Conservation (phyloP, 2,329 filamentous ascomycete species). For the Penicillium sp. region DNA sequence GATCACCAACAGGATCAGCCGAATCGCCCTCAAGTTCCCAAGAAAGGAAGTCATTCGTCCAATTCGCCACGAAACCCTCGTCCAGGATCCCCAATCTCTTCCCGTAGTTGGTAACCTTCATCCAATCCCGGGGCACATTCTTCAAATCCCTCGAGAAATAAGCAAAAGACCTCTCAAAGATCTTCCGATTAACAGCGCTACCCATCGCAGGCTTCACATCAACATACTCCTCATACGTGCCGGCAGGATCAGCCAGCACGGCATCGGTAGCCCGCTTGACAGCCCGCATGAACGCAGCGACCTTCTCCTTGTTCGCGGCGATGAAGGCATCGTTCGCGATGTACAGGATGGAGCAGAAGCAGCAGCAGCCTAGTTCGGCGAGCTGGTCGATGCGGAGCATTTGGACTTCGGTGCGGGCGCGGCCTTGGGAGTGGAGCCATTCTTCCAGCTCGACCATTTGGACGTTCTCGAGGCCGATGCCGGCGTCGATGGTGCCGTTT, state of each 20-base stretch:
- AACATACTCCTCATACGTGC: slow-evolving; percentile 65
- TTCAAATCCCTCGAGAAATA: slow-evolving; percentile 72
- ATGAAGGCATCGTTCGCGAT: slow-evolving; percentile 73
- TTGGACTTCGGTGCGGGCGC: slow-evolving; percentile 64
- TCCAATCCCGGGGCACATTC: slow-evolving; percentile 72
- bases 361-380: slow-evolving; percentile 75
- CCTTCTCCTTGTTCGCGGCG: slow-evolving; percentile 61
- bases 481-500: slow-evolving; percentile 67
- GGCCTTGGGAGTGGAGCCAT: slow-evolving; percentile 63
- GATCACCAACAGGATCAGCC: slow-evolving; percentile 64
- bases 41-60: slow-evolving; percentile 66
- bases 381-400: slow-evolving; percentile 80
- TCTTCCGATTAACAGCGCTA: slow-evolving; percentile 67
- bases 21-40: slow-evolving; percentile 65
- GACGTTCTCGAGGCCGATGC: slow-evolving; percentile 74
- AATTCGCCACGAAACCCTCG: slow-evolving; percentile 65
- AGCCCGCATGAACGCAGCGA: slow-evolving; percentile 65
- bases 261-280: slow-evolving; percentile 72
- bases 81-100: slow-evolving; percentile 67
- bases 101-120: slow-evolving; percentile 72
- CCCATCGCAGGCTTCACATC: slow-evolving; percentile 70
- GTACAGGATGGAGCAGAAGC: slow-evolving; percentile 78
- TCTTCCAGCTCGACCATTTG: slow-evolving; percentile 80
- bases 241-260: slow-evolving; percentile 60
- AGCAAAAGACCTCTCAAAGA: slow-evolving; percentile 73